phyloP scores from a whole-genome alignment of 139 green algal species.

The Chlorokybus atmophyticus region DNA sequence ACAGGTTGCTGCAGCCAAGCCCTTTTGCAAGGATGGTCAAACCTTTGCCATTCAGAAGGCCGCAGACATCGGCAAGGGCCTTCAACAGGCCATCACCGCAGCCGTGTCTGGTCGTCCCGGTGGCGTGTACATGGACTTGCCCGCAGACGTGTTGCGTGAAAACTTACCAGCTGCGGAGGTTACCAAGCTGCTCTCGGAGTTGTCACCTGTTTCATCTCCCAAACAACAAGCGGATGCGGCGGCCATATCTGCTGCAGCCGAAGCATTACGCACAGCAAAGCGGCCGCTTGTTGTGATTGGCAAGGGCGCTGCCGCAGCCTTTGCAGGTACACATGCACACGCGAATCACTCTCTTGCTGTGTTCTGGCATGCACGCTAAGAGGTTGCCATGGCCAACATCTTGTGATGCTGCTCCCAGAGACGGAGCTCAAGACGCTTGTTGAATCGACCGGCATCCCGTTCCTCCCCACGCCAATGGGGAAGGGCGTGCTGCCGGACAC shows the following conservation, averaged over 20 bases:
- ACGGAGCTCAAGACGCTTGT: slow-evolving; percentile 33
- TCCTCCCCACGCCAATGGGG: slow-evolving; percentile 60
- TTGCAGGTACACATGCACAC: not conserved
- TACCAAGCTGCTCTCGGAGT: too few species aligned
- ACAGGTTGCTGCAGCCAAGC: slow-evolving; percentile 20
- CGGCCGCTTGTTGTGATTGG: slow-evolving; percentile 58
- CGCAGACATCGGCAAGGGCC: slow-evolving; percentile 23
- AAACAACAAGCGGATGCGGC: not conserved
- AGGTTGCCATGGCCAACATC: not conserved
- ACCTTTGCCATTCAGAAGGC: not conserved
- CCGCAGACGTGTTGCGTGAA: too few species aligned
- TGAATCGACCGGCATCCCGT: slow-evolving; percentile 39
- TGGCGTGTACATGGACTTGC: slow-evolving; percentile 56
- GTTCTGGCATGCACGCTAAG: not conserved
- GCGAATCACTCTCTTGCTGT: not conserved
- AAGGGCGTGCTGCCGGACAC: slow-evolving; percentile 57
- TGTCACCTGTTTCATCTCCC: too few species aligned
- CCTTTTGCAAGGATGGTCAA: slow-evolving; percentile 43
- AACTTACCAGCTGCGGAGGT: too few species aligned
- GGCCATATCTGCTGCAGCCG: slow-evolving; percentile 1
- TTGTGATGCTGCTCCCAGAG: slow-evolving; percentile 26
- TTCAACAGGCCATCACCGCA: slow-evolving; percentile 33
- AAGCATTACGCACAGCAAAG: slow-evolving; percentile 8
- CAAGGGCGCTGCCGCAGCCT: slow-evolving; percentile 49
- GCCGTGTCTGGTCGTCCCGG: slow-evolving; percentile 42